These are phyloP conservation scores for Chloromonas sp. DNA, from an alignment of 163 green algal species.

Conservation along the genomic window DNA sequence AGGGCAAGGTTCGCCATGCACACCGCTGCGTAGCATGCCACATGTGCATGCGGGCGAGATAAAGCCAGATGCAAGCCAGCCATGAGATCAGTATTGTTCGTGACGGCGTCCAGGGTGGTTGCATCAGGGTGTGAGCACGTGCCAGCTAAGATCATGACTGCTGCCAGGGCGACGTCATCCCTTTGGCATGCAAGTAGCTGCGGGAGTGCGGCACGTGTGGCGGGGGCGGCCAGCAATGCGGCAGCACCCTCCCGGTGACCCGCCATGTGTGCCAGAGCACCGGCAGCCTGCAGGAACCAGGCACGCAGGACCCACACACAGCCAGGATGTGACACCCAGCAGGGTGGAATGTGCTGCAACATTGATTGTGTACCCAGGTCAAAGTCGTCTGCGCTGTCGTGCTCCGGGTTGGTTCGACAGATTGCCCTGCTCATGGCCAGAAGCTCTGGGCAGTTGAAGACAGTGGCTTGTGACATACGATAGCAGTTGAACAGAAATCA, in stretches of 20 bases:
- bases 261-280: neutral
- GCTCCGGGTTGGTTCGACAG: neutral
- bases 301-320: neutral
- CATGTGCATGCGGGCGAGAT: neutral
- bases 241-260: neutral
- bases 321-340: neutral
- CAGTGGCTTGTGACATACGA: neutral
- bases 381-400: neutral
- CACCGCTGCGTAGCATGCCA: neutral
- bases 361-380: neutral
- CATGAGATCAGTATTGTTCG: neutral
- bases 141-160: neutral
- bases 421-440: neutral
- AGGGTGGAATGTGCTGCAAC: too few relatives aligned
- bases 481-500: neutral
- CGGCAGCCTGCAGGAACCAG: neutral
- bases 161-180: neutral
- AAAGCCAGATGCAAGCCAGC: neutral
- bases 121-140: neutral
- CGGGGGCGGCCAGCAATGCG: neutral
- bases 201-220: neutral
- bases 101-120: neutral
- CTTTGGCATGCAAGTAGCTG: neutral
- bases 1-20: neutral
- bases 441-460: too few relatives aligned